Evolutionary conservation across 495 filamentous ascomycete species (phyloP), one percentile per base, ranked within the genome.

Genomic region (Endocarpon pusillum): DNA sequence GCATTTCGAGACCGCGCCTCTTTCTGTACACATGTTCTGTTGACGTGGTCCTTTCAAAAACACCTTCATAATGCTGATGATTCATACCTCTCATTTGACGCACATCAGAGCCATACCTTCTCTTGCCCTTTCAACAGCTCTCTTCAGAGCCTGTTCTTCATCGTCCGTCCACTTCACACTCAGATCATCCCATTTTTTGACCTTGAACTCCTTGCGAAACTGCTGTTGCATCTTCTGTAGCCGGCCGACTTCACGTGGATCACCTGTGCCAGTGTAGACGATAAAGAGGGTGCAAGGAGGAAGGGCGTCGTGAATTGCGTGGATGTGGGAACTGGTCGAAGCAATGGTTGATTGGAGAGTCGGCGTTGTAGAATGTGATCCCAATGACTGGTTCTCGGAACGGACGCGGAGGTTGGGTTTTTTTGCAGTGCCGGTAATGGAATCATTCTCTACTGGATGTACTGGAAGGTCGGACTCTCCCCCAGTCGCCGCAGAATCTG

Each of bases 81-180:
- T n/a, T n/a, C n/a, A n/a, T n/a, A n/a, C n/a, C n/a, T n/a, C 28
- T 41, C 42, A 79, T 47, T 86, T 93, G 17, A 93, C 73, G 36
- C 64, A 67, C 47, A 94, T 62, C 45, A 96, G 91, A 4, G 75
- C 85, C 36, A 92, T 64, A 1, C 87, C 84, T 20, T 75, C 58
- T 23, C 85, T 67, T 1, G 87, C 85, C 24, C 58, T 57, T 38
- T 62, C 59, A 37, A 74, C 72, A 0, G 84, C 86, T 45, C 58
- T 66, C 49, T 67, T 75, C 43, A 94, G 51, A 24, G 68, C 72
- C 55, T 91, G 79, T 21, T 84, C 78, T 51, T 96, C 87, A 3
- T 46, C 58, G 51, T 93, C 84, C 8, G 87, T 93, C 87, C 87
- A 96, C 53, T 85, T 74, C 19, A 93, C 76, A 38, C 57, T 81